A percentile compares a stretch with the other conserved stretches of the same genome.
phyloP scores from a whole-genome alignment of 2,329 filamentous ascomycete species.

The Colletotrichum echinochloae region DNA sequence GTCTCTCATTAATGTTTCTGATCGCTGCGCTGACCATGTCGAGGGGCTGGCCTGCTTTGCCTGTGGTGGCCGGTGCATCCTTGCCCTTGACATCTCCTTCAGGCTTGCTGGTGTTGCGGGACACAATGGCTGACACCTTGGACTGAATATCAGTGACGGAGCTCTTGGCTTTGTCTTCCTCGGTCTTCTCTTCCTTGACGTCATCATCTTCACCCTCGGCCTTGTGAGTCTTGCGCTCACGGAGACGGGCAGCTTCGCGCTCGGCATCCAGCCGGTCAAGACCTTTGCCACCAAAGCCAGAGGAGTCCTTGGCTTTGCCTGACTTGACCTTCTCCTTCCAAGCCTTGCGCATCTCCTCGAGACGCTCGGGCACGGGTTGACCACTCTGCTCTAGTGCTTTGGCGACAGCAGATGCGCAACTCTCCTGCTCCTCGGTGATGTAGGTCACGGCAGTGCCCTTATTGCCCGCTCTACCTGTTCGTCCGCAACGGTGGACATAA shows the following conservation, averaged over 20 bases:
- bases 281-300: constrained; percentile 95
- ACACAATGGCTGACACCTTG: constrained; percentile 68
- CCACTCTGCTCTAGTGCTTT: constrained; percentile 95
- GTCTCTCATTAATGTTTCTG: constrained; percentile 88
- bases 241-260: constrained; percentile 85
- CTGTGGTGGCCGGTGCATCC: constrained; percentile 61
- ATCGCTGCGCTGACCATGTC: constrained; percentile 93
- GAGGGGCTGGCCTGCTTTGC: constrained; percentile 70
- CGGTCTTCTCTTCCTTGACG: constrained; percentile 78
- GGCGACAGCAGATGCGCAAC: constrained; percentile 87
- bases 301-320: constrained; percentile 89
- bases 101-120: constrained; percentile 63
- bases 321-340: constrained; percentile 93
- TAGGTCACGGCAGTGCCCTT: constrained; percentile 96
- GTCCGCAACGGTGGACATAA: constrained; percentile 93
- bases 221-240: constrained; percentile 90
- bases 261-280: constrained; percentile 92
- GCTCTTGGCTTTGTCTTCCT: constrained; percentile 77
- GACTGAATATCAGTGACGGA: constrained; percentile 74
- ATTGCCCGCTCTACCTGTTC: constrained; percentile 94
- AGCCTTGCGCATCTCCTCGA: constrained; percentile 74
- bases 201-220: constrained; percentile 88
- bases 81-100: constrained; percentile 54
- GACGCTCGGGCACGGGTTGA: constrained; percentile 80
- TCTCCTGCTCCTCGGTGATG: constrained; percentile 90